Evolutionary conservation across 495 filamentous ascomycete genomes (phyloP), one percentile per base, ranked within the genome.

Genomic region (Neurospora pannonica): DNA sequence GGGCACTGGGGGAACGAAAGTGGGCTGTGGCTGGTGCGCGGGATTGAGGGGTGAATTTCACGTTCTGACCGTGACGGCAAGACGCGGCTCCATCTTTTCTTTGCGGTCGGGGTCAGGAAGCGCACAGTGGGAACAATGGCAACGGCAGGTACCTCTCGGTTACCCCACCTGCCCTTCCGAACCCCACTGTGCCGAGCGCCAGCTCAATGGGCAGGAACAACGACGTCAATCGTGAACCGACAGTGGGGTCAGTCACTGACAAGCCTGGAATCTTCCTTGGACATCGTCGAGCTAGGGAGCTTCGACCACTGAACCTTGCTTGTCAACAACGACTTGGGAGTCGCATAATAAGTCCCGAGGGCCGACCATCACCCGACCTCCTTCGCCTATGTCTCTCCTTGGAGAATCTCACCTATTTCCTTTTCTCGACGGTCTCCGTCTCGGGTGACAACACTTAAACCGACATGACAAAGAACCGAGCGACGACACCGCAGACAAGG

Each of bases 11-110:
- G 21, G 11, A 43, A 40, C 36, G 77, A 76, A 72, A 76, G 76
- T 76, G 77, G 78, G 76, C 76, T 79, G 78, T 76, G 77, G 78
- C 76, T 80, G 75, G 77, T 77, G 74, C 73, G 71, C 72, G 10
- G 24, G 54, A 67, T 67, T 67, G 54, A 17, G 54, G 54, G 54
- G 54, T 67, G 54, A 31, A 31, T 71, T 71, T 60, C 54, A 46
- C 69, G 42, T 38, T 38, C 39, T 38, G 15, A 39, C 31, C 34
- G n/a, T 67, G 36, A 67, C 54, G 54, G 28, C 54, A 67, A 34
- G 54, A 67, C 54, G 54, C 54, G 28, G 54, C 54, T 67, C 54
- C 54, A 67, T 67, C 28, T 34, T 67, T 60, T 67, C 6, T 67
- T 67, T 34, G 54, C 28, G 28, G 54, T 62, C n/a, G 28, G 13